Conservation (phyloP, 148 eudicot genomes). For the Vaccinium darrowii region DNA sequence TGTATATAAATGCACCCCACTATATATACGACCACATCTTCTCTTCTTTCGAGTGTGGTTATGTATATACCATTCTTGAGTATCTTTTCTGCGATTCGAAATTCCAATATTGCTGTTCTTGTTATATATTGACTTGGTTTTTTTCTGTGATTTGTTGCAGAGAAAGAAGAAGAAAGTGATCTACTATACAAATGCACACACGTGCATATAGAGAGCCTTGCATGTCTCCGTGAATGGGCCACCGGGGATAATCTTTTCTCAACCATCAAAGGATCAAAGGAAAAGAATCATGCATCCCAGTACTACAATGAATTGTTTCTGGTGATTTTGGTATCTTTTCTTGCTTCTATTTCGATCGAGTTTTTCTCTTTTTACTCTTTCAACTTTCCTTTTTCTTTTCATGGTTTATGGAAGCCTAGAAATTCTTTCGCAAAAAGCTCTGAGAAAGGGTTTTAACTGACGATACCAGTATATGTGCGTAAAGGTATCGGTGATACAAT, state of each 20-base stretch:
- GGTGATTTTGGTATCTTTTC: not conserved
- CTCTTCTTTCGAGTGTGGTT: not conserved
- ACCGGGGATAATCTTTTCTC: not conserved
- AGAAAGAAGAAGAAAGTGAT: not conserved
- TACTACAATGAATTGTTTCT: not conserved
- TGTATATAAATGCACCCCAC: not conserved
- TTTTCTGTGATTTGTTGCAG: conserved; percentile 3
- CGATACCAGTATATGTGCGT: not conserved
- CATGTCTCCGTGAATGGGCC: not conserved
- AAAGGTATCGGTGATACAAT: not conserved
- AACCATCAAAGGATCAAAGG: not conserved
- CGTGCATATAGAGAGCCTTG: not conserved
- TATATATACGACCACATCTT: not conserved
- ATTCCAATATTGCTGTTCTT: not conserved
- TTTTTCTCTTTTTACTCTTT: not conserved
- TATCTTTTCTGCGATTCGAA: not conserved
- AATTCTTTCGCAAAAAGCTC: not conserved
- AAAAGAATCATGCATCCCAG: not conserved
- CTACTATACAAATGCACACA: not conserved
- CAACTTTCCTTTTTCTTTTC: not conserved
- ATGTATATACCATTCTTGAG: not conserved
- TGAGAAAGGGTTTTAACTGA: not conserved
- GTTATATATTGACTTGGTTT: not conserved
- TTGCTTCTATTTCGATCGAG: not conserved
- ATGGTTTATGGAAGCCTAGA: not conserved